Evolutionary conservation across 2,329 filamentous ascomycete species (phyloP).

Genomic region (Ilyonectria sp.): DNA sequence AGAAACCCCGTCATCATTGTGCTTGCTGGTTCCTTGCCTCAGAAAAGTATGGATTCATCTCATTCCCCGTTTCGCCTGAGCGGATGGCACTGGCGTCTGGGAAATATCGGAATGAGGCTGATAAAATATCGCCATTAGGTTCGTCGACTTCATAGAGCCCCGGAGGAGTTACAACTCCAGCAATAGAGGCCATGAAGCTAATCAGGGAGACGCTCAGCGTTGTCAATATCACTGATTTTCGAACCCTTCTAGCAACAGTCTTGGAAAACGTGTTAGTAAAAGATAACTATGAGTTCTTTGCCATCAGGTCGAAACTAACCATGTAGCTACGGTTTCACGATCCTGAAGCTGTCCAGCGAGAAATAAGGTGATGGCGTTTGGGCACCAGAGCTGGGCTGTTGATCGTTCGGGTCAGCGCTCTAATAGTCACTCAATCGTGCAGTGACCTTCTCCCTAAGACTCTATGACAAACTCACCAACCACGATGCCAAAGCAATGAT

Average conservation of each 20-base stretch:
- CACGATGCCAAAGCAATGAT: slow-evolving; percentile 23
- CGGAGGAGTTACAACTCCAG: slow-evolving; percentile 29
- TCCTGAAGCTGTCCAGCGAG: slow-evolving; percentile 20
- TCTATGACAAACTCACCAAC: slow-evolving; percentile 2
- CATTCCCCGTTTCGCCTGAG: background rate
- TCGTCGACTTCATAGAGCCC: slow-evolving; percentile 29
- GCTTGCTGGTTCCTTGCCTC: background rate
- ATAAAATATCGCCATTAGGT: background rate
- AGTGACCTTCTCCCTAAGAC: background rate
- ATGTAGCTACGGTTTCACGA: slow-evolving; percentile 25
- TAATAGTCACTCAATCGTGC: background rate
- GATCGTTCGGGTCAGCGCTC: background rate
- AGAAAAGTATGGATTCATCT: slow-evolving; percentile 5
- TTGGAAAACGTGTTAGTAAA: slow-evolving; percentile 1
- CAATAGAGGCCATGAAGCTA: slow-evolving; percentile 17
- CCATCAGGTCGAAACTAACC: slow-evolving; percentile 1
- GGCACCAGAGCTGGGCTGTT: slow-evolving; percentile 28
- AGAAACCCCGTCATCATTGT: background rate
- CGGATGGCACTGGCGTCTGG: slow-evolving; percentile 24
- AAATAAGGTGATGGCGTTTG: slow-evolving; percentile 22
- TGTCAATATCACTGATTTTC: slow-evolving; percentile 14
- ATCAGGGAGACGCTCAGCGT: slow-evolving; percentile 18
- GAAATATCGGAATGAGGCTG: slow-evolving; percentile 20
- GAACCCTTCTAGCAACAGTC: slow-evolving; percentile 27
- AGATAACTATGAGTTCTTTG: background rate